phyloP scores from a whole-genome alignment of 2,329 filamentous ascomycete species.

The Thermothelomyces thermophilus region DNA sequence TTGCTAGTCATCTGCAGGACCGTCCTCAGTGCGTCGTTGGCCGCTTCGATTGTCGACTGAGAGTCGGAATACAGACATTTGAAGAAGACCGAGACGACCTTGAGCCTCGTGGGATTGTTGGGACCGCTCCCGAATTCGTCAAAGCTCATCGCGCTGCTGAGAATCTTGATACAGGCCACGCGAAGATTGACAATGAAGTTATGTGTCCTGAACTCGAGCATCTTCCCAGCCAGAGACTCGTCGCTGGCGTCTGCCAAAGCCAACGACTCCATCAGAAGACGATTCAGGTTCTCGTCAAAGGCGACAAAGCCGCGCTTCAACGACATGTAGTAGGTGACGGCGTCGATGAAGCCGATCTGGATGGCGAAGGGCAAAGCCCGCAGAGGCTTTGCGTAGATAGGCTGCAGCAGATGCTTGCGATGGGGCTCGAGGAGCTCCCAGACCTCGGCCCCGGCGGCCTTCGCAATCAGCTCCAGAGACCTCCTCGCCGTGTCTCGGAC shows the following conservation, averaged over 20 bases:
- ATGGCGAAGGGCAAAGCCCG: constrained; percentile 87
- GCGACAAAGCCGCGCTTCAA: constrained; percentile 82
- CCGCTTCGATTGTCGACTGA: constrained; percentile 84
- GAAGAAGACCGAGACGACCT: constrained; percentile 94
- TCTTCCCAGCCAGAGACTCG: constrained; percentile 86
- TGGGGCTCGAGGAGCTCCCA: constrained; percentile 85
- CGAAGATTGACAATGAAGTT: constrained; percentile 87
- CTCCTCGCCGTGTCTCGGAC: constrained; percentile 82
- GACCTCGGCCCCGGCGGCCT: constrained; percentile 69
- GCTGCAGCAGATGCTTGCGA: constrained; percentile 80
- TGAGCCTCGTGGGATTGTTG: constrained; percentile 57
- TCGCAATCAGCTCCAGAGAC: constrained; percentile 73
- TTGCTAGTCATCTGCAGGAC: constrained; percentile 86
- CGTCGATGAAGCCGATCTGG: constrained; percentile 97
- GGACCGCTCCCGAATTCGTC: constrained; percentile 79
- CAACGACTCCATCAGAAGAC: constrained; percentile 86
- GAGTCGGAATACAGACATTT: constrained; percentile 94
- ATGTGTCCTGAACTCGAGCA: constrained; percentile 88
- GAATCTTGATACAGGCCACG: constrained; percentile 85
- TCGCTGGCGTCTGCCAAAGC: constrained; percentile 92
- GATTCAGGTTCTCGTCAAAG: constrained; percentile 86
- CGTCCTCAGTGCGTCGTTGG: constrained; percentile 81
- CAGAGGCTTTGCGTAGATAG: constrained; percentile 92
- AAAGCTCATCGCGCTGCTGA: constrained; percentile 90
- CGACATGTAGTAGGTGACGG: constrained; percentile 89